A percentile compares a stretch with the other conserved stretches of the same genome.
Conservation (phyloP, 257 asterid species). For the Voacanga thouarsii region DNA sequence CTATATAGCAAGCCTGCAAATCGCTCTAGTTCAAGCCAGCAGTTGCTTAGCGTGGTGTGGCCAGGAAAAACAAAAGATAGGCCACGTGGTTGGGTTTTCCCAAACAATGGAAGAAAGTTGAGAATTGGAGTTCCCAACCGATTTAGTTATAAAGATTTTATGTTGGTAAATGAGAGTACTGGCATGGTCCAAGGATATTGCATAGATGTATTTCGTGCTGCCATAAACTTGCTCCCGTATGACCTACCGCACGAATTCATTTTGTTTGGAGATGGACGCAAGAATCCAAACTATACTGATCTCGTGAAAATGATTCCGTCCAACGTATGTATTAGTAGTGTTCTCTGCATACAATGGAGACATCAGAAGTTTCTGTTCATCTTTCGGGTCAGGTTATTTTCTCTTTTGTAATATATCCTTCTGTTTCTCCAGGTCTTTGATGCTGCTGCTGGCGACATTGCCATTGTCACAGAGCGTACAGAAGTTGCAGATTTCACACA, state of each 20-base stretch:
- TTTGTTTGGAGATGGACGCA: constrained; percentile 59
- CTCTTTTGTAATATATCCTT: constrained; percentile 11
- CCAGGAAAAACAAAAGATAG: constrained; percentile 52
- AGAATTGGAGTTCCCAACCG: constrained; percentile 74
- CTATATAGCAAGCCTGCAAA: constrained; percentile 47
- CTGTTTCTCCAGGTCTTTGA: constrained; percentile 52
- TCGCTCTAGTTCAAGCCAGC: constrained; percentile 56
- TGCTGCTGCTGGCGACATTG: constrained; percentile 81
- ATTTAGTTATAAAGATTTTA: constrained; percentile 60
- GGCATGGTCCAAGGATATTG: constrained; percentile 52
- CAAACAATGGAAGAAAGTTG: constrained; percentile 52
- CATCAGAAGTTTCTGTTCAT: background rate
- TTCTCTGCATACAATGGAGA: background rate
- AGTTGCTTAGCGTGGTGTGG: constrained; percentile 49
- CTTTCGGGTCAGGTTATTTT: background rate
- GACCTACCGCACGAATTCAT: constrained; percentile 63
- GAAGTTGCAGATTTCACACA: constrained; percentile 76
- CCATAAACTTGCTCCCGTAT: constrained; percentile 60
- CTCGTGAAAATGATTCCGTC: constrained; percentile 45
- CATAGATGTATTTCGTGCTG: constrained; percentile 73
- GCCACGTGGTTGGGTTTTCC: constrained; percentile 90
- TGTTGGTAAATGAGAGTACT: constrained; percentile 32
- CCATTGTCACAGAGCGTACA: constrained; percentile 69
- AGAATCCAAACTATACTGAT: constrained; percentile 60
- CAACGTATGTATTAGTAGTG: constrained; percentile 24